Percentiles rank a stretch among this genome's conserved stretches.
phyloP scores from a whole-genome alignment of 1,139 yeast species.

The Magnusiomyces clavatus region DNA sequence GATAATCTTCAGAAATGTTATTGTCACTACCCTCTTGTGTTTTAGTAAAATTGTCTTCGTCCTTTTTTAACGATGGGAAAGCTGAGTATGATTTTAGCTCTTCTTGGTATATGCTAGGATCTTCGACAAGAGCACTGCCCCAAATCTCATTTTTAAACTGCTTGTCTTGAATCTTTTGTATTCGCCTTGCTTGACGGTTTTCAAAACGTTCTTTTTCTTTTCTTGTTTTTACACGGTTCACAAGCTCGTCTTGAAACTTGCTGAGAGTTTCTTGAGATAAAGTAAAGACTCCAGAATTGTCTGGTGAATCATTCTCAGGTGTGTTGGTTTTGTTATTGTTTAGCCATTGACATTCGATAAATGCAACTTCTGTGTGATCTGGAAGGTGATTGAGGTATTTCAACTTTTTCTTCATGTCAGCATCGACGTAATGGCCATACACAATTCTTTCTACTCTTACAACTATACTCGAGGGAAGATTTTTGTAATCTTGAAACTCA shows the following conservation, averaged over 20 bases:
- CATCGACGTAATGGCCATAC: conserved; percentile 50
- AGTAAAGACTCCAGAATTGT: neutral
- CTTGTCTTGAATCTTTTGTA: conserved; percentile 2
- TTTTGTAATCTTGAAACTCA: conserved; percentile 53
- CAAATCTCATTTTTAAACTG: neutral
- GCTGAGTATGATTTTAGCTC: neutral
- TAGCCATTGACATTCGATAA: conserved; percentile 82
- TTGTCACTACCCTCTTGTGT: neutral
- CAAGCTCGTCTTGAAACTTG: neutral
- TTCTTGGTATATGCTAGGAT: neutral
- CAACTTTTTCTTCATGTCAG: conserved; percentile 48
- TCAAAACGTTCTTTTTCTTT: neutral
- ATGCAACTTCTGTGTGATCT: conserved; percentile 73
- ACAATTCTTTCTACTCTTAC: conserved; percentile 63
- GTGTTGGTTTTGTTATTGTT: neutral
- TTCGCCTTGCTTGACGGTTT: conserved; percentile 2
- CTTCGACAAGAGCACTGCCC: neutral
- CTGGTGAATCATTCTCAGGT: too few relatives aligned
- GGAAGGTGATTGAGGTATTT: conserved; percentile 82
- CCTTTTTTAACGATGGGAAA: conserved; percentile 1
- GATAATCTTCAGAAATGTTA: neutral
- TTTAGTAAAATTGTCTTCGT: neutral
- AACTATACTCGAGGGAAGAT: conserved; percentile 58
- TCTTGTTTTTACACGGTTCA: neutral
- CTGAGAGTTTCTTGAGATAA: neutral